phyloP scores from a whole-genome alignment of 1,284 basidiomycete species.

The Hymenochaete sp. region DNA sequence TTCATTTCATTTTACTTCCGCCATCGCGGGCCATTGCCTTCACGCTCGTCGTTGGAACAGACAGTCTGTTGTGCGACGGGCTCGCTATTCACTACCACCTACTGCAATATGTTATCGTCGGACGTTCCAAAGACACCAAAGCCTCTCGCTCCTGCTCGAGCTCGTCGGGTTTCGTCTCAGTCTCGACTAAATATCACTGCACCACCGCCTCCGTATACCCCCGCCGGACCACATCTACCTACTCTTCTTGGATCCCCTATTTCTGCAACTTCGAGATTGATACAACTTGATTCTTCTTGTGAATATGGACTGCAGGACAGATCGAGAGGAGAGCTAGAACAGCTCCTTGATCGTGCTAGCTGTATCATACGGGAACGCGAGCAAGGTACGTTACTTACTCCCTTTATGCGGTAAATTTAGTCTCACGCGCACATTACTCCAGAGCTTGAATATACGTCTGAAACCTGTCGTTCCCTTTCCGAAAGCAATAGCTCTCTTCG shows the following conservation, averaged over 20 bases:
- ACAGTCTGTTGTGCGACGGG: too few relatives aligned
- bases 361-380: constrained; percentile 68
- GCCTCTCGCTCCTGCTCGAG: constrained; percentile 10
- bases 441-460: constrained; percentile 65
- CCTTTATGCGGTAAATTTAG: constrained; percentile 2
- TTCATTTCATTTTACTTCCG: background rate
- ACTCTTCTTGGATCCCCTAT: constrained; percentile 15
- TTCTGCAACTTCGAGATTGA: constrained; percentile 10
- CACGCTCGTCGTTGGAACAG: too few relatives aligned
- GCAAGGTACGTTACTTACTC: constrained; percentile 42
- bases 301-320: constrained; percentile 17
- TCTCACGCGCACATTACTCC: constrained; percentile 8
- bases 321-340: constrained; percentile 64
- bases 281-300: background rate
- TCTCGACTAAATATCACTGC: too few relatives aligned
- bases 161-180: constrained; percentile 9
- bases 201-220: constrained; percentile 18
- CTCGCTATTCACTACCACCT: background rate
- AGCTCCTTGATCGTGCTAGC: constrained; percentile 58
- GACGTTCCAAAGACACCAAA: constrained; percentile 5
- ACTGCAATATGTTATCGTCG: constrained; percentile 6
- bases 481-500: constrained; percentile 61
- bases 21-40: background rate
- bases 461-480: constrained; percentile 59
- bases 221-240: background rate